Percentiles rank a stretch among this genome's conserved stretches.
These are phyloP conservation scores for Colletotrichum echinochloae DNA, from an alignment of 2,329 filamentous ascomycete species.

Conservation along the genomic window DNA sequence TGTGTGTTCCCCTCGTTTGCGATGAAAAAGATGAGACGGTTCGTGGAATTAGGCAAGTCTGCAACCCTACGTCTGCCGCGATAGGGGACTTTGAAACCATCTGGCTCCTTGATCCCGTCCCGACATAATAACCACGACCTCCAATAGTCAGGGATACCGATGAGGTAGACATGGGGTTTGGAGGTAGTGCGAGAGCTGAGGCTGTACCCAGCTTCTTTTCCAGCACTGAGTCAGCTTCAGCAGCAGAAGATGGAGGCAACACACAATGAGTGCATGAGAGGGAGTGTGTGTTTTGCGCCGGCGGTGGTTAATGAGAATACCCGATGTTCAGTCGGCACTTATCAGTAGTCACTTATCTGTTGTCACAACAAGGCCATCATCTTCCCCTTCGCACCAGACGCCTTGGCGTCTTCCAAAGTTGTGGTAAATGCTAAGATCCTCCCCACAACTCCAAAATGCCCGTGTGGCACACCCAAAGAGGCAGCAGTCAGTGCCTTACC, in stretches of 20 bases:
- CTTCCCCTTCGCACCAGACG: neutral
- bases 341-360: neutral
- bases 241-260: neutral
- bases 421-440: neutral
- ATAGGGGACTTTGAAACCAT: slow-evolving; percentile 11
- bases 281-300: no score
- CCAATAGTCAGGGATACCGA: neutral
- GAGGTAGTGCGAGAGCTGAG: neutral
- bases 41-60: slow-evolving; percentile 20
- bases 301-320: neutral
- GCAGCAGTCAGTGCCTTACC: slow-evolving; percentile 17
- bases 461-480: no score
- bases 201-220: neutral
- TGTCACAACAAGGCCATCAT: no score
- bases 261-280: neutral
- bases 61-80: slow-evolving; percentile 8
- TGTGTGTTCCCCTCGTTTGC: slow-evolving; percentile 5
- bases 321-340: neutral
- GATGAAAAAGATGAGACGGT: slow-evolving; percentile 25
- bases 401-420: neutral
- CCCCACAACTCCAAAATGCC: neutral
- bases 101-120: neutral
- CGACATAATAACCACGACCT: neutral
- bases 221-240: neutral
- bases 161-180: neutral